Evolutionary conservation across 2,329 filamentous ascomycete species (phyloP).

Genomic region (Colletotrichum truncatum): DNA sequence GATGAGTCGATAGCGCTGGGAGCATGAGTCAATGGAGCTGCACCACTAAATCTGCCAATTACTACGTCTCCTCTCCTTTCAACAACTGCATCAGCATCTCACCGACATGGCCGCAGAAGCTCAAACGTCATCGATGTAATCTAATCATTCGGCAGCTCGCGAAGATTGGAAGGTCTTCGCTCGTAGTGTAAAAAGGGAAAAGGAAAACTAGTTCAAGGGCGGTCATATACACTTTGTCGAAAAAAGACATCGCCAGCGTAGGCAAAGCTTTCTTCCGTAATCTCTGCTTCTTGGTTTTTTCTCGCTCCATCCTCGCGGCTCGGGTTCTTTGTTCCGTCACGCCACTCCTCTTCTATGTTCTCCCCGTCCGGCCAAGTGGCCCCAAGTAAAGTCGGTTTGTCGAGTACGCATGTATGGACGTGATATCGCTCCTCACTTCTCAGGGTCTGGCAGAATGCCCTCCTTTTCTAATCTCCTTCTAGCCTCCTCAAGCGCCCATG

Average conservation of each 20-base stretch:
- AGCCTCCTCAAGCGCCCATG: conserved; percentile 98
- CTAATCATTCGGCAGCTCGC: conserved; percentile 24
- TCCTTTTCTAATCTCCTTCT: conserved; percentile 94
- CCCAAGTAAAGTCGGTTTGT: background rate
- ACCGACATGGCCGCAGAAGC: background rate
- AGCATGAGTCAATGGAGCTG: background rate
- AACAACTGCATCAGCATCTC: background rate
- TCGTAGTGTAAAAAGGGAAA: conserved; percentile 35
- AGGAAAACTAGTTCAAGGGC: conserved; percentile 35
- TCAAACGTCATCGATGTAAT: conserved; percentile 20
- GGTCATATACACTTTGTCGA: conserved; percentile 42
- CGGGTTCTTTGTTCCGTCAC: conserved; percentile 24
- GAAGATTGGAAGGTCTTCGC: conserved; percentile 33
- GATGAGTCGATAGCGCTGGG: no score
- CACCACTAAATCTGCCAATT: no score
- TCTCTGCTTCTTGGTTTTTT: conserved; percentile 27
- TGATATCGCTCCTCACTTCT: conserved; percentile 64
- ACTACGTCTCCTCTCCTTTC: background rate
- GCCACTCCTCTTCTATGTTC: conserved; percentile 16
- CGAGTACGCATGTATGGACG: background rate
- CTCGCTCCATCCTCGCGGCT: conserved; percentile 19
- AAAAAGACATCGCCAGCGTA: conserved; percentile 1
- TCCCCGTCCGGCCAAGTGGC: background rate
- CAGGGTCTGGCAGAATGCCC: conserved; percentile 87
- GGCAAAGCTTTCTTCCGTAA: conserved; percentile 22